Base-by-base conservation (phyloP, 2,329 filamentous ascomycete species). In the Aureobasidium vineae region DNA sequence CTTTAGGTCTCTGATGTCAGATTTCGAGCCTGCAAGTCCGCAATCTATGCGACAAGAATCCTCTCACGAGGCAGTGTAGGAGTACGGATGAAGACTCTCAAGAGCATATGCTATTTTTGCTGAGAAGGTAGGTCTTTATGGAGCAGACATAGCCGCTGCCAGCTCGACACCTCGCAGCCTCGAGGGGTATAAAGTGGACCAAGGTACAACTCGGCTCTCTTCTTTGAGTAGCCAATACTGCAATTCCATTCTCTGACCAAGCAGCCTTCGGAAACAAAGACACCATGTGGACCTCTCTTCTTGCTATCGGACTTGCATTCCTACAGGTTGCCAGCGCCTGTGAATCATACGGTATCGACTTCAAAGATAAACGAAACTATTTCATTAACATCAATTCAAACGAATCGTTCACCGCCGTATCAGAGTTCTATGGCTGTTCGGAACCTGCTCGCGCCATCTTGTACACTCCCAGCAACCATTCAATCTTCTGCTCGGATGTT, bases 311-410 rank as follows among this genome's bases (percentile, higher is more conserved):
- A 6, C n/a, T 33, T 13, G 40, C 40, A 1, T 10, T 64, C 16
- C 4, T 57, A 6, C 60, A 56, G 21, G 19, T 28, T 26, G 28
- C 49, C 47, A 36, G n/a, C 26, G 61, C 61, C 31, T 75, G 74
- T 66, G 67, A 70, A 40, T 71, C 71, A 11, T 76, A 69, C 59
- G 73, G 73, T 40, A 69, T 75, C 33, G 80, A 82, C 69, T 82
- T 79, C 63, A 71, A 79, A 53, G 74, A 79, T 68, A 79, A 77
- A 31, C 75, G 75, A 0, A 69, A 72, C 19, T 82, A 81, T 71
- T 82, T 81, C 70, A 80, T 81, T 70, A 80, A 82, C 69, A 74
- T 74, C 5, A 70, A 73, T 13, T 79, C 77, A 0, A 73, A 70
- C 3, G 78, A 79, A 3, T 70, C 70, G 7, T 82, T 82, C 68